Evolutionary conservation across 2,329 filamentous ascomycete genomes (phyloP).

Genomic region (Blumeria graminis): DNA sequence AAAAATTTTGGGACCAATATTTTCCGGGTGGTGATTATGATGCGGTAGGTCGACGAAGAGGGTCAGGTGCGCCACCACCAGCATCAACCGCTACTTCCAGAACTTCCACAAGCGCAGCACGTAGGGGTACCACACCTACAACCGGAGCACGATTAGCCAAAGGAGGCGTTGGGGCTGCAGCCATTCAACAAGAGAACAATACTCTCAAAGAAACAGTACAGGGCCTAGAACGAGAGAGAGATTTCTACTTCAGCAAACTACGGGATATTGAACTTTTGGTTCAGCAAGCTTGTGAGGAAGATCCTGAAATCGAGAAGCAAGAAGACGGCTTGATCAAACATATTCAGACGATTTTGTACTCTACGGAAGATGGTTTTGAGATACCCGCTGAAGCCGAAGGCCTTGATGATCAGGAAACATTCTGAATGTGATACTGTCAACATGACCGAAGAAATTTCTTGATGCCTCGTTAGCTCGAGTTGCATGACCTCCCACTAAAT

Average conservation of each 20-base stretch:
- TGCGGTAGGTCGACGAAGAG: constrained; percentile 64
- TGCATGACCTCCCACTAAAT: too few relatives aligned
- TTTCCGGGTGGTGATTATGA: constrained; percentile 96
- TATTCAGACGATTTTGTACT: constrained; percentile 92
- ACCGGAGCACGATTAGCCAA: constrained; percentile 21
- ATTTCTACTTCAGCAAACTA: constrained; percentile 98
- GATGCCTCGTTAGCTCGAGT: not conserved
- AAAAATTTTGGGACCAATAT: constrained; percentile 94
- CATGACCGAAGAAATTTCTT: constrained; percentile 4
- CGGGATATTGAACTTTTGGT: constrained; percentile 88
- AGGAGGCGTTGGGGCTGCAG: constrained; percentile 27
- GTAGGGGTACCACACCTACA: constrained; percentile 19
- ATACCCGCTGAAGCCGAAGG: constrained; percentile 52
- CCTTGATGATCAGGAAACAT: constrained; percentile 58
- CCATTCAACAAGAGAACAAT: constrained; percentile 61
- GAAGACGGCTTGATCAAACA: constrained; percentile 82
- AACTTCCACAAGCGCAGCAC: constrained; percentile 22
- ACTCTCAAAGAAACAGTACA: constrained; percentile 88
- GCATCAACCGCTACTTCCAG: constrained; percentile 24
- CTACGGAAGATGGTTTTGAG: constrained; percentile 81
- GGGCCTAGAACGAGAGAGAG: constrained; percentile 81
- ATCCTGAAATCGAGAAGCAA: constrained; percentile 82
- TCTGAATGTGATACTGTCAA: constrained; percentile 20
- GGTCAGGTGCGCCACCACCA: constrained; percentile 32
- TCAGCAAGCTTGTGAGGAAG: constrained; percentile 77